Evolutionary conservation across 2,329 filamentous ascomycete genomes (phyloP).

Genomic region (Plenodomus tracheiphilus): DNA sequence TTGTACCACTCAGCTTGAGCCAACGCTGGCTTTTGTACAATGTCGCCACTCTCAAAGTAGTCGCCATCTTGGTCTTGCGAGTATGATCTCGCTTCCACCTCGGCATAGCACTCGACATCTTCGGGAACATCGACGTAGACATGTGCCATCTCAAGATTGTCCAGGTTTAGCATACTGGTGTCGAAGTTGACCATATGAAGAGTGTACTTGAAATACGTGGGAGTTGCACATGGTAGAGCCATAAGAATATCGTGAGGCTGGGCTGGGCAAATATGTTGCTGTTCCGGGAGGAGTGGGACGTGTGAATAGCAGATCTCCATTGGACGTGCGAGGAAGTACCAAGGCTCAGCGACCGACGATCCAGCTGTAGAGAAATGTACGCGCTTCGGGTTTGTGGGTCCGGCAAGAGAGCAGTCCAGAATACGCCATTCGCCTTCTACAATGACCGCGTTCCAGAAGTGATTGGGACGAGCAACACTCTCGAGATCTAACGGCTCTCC

Average conservation of each 20-base stretch:
- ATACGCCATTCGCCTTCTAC: conserved; percentile 96
- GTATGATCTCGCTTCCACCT: conserved; percentile 84
- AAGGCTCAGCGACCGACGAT: conserved; percentile 73
- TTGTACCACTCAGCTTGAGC: conserved; percentile 90
- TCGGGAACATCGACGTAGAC: conserved; percentile 83
- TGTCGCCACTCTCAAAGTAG: conserved; percentile 87
- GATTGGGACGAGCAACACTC: conserved; percentile 83
- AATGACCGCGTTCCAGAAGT: conserved; percentile 96
- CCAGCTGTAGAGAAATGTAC: conserved; percentile 74
- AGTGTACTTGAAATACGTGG: conserved; percentile 81
- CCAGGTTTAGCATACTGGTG: conserved; percentile 80
- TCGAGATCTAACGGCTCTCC: conserved; percentile 76
- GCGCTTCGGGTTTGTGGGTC: conserved; percentile 84
- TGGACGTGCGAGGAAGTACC: conserved; percentile 92
- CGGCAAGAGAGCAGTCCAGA: conserved; percentile 90
- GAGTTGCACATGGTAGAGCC: conserved; percentile 82
- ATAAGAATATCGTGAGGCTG: conserved; percentile 84
- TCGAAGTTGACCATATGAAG: conserved; percentile 87
- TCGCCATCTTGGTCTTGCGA: conserved; percentile 86
- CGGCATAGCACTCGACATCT: conserved; percentile 89
- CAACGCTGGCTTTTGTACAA: conserved; percentile 81
- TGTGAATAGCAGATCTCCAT: conserved; percentile 95
- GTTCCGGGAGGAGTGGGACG: conserved; percentile 80
- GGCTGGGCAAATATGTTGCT: conserved; percentile 91
- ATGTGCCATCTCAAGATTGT: conserved; percentile 92